Conservation (phyloP, 352 stramenopile species). For the Globisporangium heterothallicum region DNA sequence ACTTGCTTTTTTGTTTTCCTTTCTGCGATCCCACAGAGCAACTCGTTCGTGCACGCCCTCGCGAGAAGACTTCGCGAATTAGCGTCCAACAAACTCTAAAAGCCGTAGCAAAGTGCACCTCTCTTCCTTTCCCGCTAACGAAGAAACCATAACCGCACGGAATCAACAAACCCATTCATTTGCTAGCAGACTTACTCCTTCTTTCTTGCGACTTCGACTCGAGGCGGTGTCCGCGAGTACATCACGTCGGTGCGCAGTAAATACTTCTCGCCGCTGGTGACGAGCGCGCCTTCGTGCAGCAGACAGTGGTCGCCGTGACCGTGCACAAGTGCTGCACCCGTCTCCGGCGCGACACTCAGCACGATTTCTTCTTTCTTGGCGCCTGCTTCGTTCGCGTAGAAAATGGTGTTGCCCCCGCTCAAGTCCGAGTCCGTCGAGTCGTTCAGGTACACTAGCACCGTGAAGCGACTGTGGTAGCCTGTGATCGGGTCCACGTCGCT, state of each 20-base stretch:
- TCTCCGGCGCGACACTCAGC: slow-evolving; percentile 54
- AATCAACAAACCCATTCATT: no score
- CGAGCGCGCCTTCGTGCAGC: slow-evolving; percentile 66
- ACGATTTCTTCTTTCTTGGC: slow-evolving; percentile 41
- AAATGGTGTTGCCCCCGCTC: slow-evolving; percentile 55
- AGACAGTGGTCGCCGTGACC: slow-evolving; percentile 70
- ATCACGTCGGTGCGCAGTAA: slow-evolving; percentile 78
- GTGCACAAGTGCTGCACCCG: slow-evolving; percentile 63
- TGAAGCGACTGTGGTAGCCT: slow-evolving; percentile 70
- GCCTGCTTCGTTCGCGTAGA: slow-evolving; percentile 54
- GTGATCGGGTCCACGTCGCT: slow-evolving; percentile 74
- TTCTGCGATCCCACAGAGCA: slow-evolving; percentile 26
- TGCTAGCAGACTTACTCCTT: no score
- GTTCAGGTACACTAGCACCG: slow-evolving; percentile 79
- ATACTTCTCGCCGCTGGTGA: slow-evolving; percentile 64
- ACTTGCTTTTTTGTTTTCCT: neutral
- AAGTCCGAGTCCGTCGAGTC: slow-evolving; percentile 71
- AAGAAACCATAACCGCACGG: no score
- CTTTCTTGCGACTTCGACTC: slow-evolving; percentile 8
- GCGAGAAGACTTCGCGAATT: slow-evolving; percentile 65
- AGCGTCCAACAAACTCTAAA: slow-evolving; percentile 14
- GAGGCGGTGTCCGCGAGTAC: slow-evolving; percentile 39
- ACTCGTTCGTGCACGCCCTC: slow-evolving; percentile 64
- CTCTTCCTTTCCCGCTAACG: slow-evolving; percentile 6
- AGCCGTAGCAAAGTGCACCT: slow-evolving; percentile 1